Conservation (phyloP, 75 land plant genomes). For the Picea sitchensis region DNA sequence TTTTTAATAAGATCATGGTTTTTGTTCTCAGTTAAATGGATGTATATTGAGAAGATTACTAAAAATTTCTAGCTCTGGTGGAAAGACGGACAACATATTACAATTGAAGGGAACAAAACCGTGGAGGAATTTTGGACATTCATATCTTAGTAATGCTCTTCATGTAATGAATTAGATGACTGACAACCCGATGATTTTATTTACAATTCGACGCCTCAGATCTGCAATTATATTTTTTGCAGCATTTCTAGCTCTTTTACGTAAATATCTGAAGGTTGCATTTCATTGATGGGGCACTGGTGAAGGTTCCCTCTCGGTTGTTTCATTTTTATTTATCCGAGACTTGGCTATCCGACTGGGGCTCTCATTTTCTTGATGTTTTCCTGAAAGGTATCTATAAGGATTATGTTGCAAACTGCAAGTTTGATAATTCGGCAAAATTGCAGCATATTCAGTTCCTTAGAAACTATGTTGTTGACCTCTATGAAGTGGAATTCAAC, state of each 20-base stretch:
- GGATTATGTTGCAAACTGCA: slow-evolving; percentile 65
- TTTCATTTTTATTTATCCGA: slow-evolving; percentile 71
- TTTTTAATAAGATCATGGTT: slow-evolving; percentile 84
- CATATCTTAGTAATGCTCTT: slow-evolving; percentile 73
- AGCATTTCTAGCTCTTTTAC: slow-evolving; percentile 21
- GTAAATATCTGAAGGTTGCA: slow-evolving; percentile 4
- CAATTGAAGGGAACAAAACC: slow-evolving; percentile 39
- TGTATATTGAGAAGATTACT: slow-evolving; percentile 55
- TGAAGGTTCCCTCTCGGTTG: slow-evolving; percentile 70
- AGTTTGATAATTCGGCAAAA: slow-evolving; percentile 55
- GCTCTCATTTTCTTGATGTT: slow-evolving; percentile 72
- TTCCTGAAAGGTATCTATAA: slow-evolving; percentile 83
- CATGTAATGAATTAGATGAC: slow-evolving; percentile 91
- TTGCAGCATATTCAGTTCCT: slow-evolving; percentile 82
- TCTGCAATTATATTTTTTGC: slow-evolving; percentile 67
- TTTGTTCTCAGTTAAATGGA: slow-evolving; percentile 76
- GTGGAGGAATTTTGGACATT: slow-evolving; percentile 69
- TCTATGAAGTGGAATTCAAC: slow-evolving; percentile 67
- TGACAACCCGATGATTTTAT: slow-evolving; percentile 74
- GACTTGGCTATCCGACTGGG: slow-evolving; percentile 65
- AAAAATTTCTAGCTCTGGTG: slow-evolving; percentile 42
- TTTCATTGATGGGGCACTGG: slow-evolving; percentile 93
- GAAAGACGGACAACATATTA: slow-evolving; percentile 45
- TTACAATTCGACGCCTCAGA: slow-evolving; percentile 62
- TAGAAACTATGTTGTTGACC: slow-evolving; percentile 79